Evolutionary conservation across 2,329 filamentous ascomycete species (phyloP).

Genomic region (Nemania sp.): DNA sequence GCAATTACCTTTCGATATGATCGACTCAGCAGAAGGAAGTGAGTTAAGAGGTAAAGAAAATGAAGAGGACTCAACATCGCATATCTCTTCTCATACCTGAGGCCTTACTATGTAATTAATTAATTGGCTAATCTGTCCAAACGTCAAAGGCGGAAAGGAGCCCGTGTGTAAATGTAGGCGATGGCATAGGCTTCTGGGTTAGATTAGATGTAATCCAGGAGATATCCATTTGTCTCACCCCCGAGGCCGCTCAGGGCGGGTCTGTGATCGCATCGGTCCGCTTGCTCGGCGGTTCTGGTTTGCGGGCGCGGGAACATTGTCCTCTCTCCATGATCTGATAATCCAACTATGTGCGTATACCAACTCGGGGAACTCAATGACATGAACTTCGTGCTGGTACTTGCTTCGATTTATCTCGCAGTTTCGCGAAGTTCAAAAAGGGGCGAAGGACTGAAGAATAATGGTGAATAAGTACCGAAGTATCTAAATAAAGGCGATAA

Average conservation of each 20-base stretch:
- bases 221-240: conserved; percentile 14
- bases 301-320: conserved; percentile 2
- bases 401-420: too few relatives aligned
- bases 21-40: neutral
- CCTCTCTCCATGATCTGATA: conserved; percentile 3
- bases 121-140: too few relatives aligned
- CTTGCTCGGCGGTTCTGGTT: neutral
- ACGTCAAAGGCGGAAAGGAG: too few relatives aligned
- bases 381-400: conserved; percentile 1
- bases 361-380: neutral
- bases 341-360: conserved; percentile 2
- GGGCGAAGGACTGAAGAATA: too few relatives aligned
- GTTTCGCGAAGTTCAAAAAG: too few relatives aligned
- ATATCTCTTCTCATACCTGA: conserved; percentile 1
- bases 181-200: too few relatives aligned
- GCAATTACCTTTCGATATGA: neutral
- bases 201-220: conserved; percentile 11
- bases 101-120: neutral
- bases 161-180: too few relatives aligned
- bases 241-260: conserved; percentile 15
- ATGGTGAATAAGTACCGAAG: too few relatives aligned
- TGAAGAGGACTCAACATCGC: neutral
- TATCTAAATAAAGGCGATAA: neutral
- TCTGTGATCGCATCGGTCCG: neutral
- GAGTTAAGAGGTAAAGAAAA: neutral